A percentile compares a stretch with the other conserved stretches of the same genome.
phyloP scores from a whole-genome alignment of 805 yeast species.

The Starmerella vitae region DNA sequence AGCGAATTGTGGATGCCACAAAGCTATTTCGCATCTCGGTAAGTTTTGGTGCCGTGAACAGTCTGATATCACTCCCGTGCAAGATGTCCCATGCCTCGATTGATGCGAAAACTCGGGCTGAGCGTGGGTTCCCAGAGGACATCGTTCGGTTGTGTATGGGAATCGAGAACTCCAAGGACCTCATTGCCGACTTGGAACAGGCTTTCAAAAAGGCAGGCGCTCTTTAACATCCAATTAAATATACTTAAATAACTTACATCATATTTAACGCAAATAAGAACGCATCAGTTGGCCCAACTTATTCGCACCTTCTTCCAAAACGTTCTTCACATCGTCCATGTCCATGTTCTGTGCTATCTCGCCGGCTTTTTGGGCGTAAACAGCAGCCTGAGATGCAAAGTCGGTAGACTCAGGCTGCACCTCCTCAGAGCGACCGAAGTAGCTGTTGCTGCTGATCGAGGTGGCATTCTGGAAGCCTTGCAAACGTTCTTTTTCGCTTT shows the following conservation, averaged over 20 bases:
- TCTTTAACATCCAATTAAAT: slow-evolving; percentile 3
- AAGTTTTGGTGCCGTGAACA: slow-evolving; percentile 87
- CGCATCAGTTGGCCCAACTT: slow-evolving; percentile 74
- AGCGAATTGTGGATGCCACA: slow-evolving; percentile 60
- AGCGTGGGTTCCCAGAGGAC: slow-evolving; percentile 86
- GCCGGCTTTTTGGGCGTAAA: slow-evolving; percentile 20
- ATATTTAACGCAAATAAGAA: slow-evolving; percentile 46
- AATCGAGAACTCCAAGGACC: slow-evolving; percentile 68
- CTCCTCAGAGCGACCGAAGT: slow-evolving; percentile 69
- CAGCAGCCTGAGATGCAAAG: slow-evolving; percentile 21
- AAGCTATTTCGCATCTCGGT: slow-evolving; percentile 79
- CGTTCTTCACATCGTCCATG: slow-evolving; percentile 76
- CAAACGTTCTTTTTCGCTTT: slow-evolving; percentile 56
- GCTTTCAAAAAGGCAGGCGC: slow-evolving; percentile 55
- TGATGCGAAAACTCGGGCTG: slow-evolving; percentile 72
- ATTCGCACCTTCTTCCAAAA: slow-evolving; percentile 85
- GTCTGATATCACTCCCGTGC: slow-evolving; percentile 86
- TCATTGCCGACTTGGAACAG: slow-evolving; percentile 62
- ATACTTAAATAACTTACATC: not conserved
- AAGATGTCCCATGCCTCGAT: slow-evolving; percentile 96
- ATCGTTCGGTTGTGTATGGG: slow-evolving; percentile 82
- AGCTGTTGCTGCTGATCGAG: slow-evolving; percentile 80
- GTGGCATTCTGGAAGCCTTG: slow-evolving; percentile 75
- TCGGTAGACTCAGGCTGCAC: slow-evolving; percentile 26
- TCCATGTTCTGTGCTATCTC: slow-evolving; percentile 71